A percentile compares a stretch with the other conserved stretches of the same genome.
Evolutionary conservation across 2,329 filamentous ascomycete species (phyloP).

Genomic region (Xylariales sp.): DNA sequence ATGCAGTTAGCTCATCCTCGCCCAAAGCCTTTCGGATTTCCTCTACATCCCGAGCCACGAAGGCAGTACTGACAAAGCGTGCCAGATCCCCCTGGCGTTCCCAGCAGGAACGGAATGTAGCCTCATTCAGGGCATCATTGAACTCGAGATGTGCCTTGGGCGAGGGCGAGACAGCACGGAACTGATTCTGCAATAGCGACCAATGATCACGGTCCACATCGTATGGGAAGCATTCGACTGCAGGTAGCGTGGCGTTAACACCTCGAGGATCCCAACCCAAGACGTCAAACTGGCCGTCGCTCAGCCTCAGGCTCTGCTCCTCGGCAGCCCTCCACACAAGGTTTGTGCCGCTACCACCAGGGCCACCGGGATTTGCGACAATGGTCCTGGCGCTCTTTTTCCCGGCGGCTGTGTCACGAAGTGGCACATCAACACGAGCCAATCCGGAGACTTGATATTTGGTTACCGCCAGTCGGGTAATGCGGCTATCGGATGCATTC

Average conservation of each 20-base stretch:
- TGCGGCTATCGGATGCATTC: conserved; percentile 37
- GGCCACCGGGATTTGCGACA: conserved; percentile 46
- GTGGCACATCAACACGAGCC: conserved; percentile 15
- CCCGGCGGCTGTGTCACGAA: conserved; percentile 15
- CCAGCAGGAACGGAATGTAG: conserved; percentile 37
- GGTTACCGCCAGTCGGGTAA: conserved; percentile 42
- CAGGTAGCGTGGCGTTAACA: conserved; percentile 42
- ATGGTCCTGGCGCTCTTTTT: conserved; percentile 41
- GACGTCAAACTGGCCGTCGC: conserved; percentile 39
- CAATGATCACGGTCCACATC: conserved; percentile 42
- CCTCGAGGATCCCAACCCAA: conserved; percentile 51
- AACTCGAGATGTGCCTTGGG: conserved; percentile 34
- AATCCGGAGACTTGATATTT: conserved; percentile 45
- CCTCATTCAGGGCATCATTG: conserved; percentile 41
- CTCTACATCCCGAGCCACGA: conserved; percentile 44
- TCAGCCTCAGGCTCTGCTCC: conserved; percentile 33
- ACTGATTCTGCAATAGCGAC: conserved; percentile 33
- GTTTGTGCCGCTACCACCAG: conserved; percentile 41
- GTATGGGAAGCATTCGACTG: conserved; percentile 40
- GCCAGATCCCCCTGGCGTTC: conserved; percentile 38
- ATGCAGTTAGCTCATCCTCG: conserved; percentile 43
- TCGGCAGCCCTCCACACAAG: conserved; percentile 35
- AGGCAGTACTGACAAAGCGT: conserved; percentile 41
- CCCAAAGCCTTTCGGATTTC: conserved; percentile 40
- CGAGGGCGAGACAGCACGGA: conserved; percentile 29